Base-by-base conservation (phyloP, 2,329 filamentous ascomycete species). In the Calonectria pseudoturangicola region DNA sequence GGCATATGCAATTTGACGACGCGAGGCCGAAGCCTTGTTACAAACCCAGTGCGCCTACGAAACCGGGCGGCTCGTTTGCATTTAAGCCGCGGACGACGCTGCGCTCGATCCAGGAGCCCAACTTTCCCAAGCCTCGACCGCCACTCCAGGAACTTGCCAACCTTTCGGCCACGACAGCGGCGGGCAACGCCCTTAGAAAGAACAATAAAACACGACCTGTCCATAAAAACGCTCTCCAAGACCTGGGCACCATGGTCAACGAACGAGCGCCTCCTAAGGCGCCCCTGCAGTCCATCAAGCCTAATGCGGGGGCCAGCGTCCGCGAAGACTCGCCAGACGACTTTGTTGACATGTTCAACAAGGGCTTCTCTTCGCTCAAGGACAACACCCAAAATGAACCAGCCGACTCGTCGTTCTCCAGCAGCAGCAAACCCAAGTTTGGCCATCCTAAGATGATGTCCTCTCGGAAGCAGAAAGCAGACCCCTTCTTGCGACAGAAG, bases 401-500 rank as follows among this genome's bases (percentile, higher is more conserved):
- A 62, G 54, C 60, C 62, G 65, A 76, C 28, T 70, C 73, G 9
- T 75, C 73, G 9, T 75, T 74, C n/a, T 58, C 64, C 7, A 50
- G 56, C 10, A 68, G 58, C 25, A 58, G 45, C 80, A 83, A 66
- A 79, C 81, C 21, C 54, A 60, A 60, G 7, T 83, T 85, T 75
- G 83, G 84, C 2, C 85, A 86, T 68, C 82, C 85, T 62, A 86
- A 86, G 79, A 84, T 88, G 77, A 81, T 86, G 79, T 88, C 87
- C 50, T 87, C 86, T 79, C 86, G 88, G 80, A 89, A 90, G 79
- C 88, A 89, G 79, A 89, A 89, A 81, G 89, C 89, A 71, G 85
- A 87, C 77, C 82, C 90, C 70, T 91, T 91, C 79, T 87, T 89
- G 66, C 86, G 88, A 75, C 87, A 87, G 58, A 89, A 86, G 80